These are phyloP conservation scores for Phytophthora crassamura DNA, from an alignment of 352 stramenopile species.

Conservation along the genomic window DNA sequence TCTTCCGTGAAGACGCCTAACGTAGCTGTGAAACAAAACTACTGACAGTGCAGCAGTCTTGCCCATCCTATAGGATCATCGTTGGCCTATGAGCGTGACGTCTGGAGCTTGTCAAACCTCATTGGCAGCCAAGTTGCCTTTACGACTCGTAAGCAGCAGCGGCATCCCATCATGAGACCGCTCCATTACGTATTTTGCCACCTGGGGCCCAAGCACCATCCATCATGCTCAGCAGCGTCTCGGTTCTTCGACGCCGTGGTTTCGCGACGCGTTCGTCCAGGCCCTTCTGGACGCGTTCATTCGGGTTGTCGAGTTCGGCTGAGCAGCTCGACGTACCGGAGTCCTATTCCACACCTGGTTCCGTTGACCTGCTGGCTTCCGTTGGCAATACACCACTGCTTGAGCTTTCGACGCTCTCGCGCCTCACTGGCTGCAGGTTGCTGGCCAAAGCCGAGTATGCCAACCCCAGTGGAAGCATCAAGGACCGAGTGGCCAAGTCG, in stretches of 20 bases:
- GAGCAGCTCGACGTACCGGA: not conserved
- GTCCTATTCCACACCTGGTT: slow-evolving; percentile 16
- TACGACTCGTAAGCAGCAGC: slow-evolving; percentile 23
- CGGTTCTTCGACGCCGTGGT: slow-evolving; percentile 7
- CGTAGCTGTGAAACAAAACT: not conserved
- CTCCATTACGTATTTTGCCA: slow-evolving; percentile 21
- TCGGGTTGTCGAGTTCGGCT: slow-evolving; percentile 10
- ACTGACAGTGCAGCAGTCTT: not conserved
- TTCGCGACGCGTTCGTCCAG: not conserved
- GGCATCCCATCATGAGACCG: slow-evolving; percentile 26
- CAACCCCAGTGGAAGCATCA: slow-evolving; percentile 95
- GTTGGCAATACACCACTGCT: slow-evolving; percentile 84
- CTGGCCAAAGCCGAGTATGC: slow-evolving; percentile 85
- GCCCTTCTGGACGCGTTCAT: slow-evolving; percentile 4
- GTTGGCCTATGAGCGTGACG: slow-evolving; percentile 25
- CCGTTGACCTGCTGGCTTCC: slow-evolving; percentile 66
- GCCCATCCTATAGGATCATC: slow-evolving; percentile 19
- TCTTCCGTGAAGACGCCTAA: slow-evolving; percentile 78
- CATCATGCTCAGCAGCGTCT: slow-evolving; percentile 21
- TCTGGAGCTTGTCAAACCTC: slow-evolving; percentile 4
- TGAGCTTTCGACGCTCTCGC: slow-evolving; percentile 68
- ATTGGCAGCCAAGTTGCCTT: slow-evolving; percentile 26
- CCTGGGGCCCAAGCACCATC: slow-evolving; percentile 10
- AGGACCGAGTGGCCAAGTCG: slow-evolving; percentile 94
- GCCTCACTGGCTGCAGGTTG: slow-evolving; percentile 78